Percentiles rank a stretch among this genome's conserved stretches.
These are phyloP conservation scores for Picochlorum sp. DNA, from an alignment of 139 green algal genomes.

Conservation along the genomic window DNA sequence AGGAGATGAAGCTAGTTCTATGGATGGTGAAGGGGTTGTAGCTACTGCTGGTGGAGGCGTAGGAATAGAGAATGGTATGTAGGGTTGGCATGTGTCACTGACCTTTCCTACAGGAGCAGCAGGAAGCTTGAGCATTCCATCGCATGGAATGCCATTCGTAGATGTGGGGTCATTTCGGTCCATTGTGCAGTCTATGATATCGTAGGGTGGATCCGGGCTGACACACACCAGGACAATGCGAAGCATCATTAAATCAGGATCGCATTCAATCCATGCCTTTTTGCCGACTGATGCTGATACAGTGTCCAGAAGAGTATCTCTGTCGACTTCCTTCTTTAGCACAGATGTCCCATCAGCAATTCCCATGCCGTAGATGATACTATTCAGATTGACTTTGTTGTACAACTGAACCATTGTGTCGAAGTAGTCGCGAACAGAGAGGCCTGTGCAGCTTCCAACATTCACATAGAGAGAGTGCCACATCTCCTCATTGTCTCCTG, in stretches of 20 bases:
- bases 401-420: background rate
- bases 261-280: constrained; percentile 1
- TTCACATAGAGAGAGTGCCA: background rate
- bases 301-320: background rate
- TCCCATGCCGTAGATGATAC: background rate
- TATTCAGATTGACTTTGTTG: background rate
- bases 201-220: background rate
- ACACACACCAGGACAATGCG: background rate
- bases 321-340: background rate
- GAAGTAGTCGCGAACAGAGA: background rate
- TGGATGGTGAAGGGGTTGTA: too few species aligned
- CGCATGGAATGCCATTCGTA: background rate
- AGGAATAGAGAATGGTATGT: background rate
- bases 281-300: background rate
- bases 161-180: background rate
- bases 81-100: background rate
- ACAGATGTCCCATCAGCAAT: background rate
- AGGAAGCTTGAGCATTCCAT: background rate
- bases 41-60: too few species aligned
- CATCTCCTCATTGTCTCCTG: background rate
- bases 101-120: background rate
- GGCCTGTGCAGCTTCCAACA: constrained; percentile 1
- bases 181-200: background rate
- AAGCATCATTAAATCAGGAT: constrained; percentile 1
- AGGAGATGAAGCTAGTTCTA: too few species aligned